Conservation (phyloP, 2,329 filamentous ascomycete species). For the Paracoccidioides brasiliensis region DNA sequence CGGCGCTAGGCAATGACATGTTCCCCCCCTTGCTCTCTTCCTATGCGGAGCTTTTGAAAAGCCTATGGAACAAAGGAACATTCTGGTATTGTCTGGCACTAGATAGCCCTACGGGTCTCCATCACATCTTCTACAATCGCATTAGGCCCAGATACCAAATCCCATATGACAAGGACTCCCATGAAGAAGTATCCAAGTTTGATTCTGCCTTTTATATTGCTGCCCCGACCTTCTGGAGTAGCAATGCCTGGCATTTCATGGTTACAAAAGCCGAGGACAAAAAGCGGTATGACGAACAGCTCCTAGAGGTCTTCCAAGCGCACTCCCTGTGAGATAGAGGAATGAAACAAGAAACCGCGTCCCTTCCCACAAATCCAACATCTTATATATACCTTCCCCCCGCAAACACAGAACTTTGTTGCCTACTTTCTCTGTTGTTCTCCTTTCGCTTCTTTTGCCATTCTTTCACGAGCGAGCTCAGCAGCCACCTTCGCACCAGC, state of each 20-base stretch:
- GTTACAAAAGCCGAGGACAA: conserved; percentile 8
- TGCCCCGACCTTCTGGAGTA: conserved; percentile 8
- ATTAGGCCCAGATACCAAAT: conserved; percentile 8
- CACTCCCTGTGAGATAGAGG: neutral
- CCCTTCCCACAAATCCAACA: neutral
- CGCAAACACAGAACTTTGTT: no score
- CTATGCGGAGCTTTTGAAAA: conserved; percentile 7
- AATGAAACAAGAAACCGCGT: neutral
- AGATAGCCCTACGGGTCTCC: conserved; percentile 7
- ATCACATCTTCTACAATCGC: conserved; percentile 9
- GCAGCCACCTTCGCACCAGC: neutral
- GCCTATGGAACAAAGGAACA: conserved; percentile 7
- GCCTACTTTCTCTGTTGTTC: neutral
- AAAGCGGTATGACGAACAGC: conserved; percentile 9
- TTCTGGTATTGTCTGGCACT: conserved; percentile 11
- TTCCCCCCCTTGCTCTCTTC: neutral
- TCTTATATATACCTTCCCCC: neutral
- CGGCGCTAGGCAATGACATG: neutral
- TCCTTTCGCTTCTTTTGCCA: neutral
- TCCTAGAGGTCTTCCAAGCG: conserved; percentile 5
- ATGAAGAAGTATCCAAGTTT: neutral
- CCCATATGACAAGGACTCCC: conserved; percentile 3
- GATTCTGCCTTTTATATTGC: conserved; percentile 5
- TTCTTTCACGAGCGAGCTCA: neutral
- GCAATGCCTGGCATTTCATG: conserved; percentile 5